Evolutionary conservation across 208 protist species (phyloP), one percentile per base, ranked within the genome.

Genomic region (Trypanosomatidae sp.): DNA sequence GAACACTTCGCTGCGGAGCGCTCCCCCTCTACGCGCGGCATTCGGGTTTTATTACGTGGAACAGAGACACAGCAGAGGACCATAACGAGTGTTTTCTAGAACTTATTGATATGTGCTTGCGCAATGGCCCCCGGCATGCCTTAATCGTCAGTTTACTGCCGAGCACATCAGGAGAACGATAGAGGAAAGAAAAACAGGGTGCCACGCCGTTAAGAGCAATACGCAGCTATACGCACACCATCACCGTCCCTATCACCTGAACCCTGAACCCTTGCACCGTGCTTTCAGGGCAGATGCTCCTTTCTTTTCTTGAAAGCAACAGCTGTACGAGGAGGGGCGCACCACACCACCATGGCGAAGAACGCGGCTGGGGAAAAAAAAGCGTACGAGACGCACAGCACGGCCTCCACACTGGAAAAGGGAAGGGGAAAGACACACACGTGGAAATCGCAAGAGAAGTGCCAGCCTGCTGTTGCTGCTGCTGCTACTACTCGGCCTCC

Each of bases 131-230:
- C 44, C 39, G 64, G n/a, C 4, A 28, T 55, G 62, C 41, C 64
- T 68, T 68, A 53, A 49, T 68, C 64, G 64, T 53, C 64, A 36
- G n/a, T 68, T 68, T 15, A 68, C 25, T 17, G 1, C 44, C 43
- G 53, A 25, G 64, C 10, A 68, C 52, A 28, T n/a, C 39, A 46
- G 41, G 39, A n/a, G 46, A 52, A 53, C 43, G 28, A 28, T 46
- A 13, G 25, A 9, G 39, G 44, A 39, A 68, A 28, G 41, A 25
- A 12, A 33, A 5, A 25, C 25, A 15, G 44, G 41, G 22, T 22
- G 36, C 28, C 36, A 44, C 60, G 10, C 8, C 33, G 41, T 53
- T 25, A 41, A 17, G 44, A 53, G 2, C 64, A 53, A 53, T 17
- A 41, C 5, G 12, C 17, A 65, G 36, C 44, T 47, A 47, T 22